Evolutionary conservation across 2,329 filamentous ascomycete genomes (phyloP).

Genomic region (Colletotrichum phormii): DNA sequence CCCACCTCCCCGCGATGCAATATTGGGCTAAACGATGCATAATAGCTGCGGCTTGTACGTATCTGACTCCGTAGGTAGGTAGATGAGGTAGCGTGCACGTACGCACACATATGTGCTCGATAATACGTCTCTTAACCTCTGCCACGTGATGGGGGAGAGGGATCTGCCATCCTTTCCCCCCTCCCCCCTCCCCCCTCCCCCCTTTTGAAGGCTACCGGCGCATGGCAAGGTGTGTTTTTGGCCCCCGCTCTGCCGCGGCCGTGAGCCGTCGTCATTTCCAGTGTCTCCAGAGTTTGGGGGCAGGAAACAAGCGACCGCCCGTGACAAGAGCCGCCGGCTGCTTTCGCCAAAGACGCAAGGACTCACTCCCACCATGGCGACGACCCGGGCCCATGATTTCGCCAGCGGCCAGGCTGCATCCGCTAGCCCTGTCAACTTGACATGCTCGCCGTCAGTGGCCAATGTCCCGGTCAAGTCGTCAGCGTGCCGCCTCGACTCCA

Average conservation of each 20-base stretch:
- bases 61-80: background rate
- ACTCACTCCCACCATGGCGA: background rate
- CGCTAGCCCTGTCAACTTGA: slow-evolving; percentile 12
- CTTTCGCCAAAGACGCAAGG: slow-evolving; percentile 22
- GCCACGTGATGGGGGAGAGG: background rate
- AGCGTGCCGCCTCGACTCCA: slow-evolving; percentile 19
- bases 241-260: slow-evolving; percentile 31
- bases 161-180: background rate
- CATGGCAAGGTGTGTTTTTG: slow-evolving; percentile 37
- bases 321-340: slow-evolving; percentile 34
- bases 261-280: slow-evolving; percentile 25
- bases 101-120: background rate
- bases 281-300: slow-evolving; percentile 33
- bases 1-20: slow-evolving; percentile 4
- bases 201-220: slow-evolving; percentile 22
- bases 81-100: background rate
- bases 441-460: background rate
- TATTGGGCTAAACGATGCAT: slow-evolving; percentile 11
- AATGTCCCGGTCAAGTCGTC: background rate
- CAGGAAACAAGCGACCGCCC: slow-evolving; percentile 39
- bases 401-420: slow-evolving; percentile 16
- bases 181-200: too few species aligned
- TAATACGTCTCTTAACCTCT: background rate
- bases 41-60: background rate
- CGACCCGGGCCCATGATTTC: background rate